Evolutionary conservation across 1,284 basidiomycete genomes (phyloP).

Genomic region (Moesziomyces sp.): DNA sequence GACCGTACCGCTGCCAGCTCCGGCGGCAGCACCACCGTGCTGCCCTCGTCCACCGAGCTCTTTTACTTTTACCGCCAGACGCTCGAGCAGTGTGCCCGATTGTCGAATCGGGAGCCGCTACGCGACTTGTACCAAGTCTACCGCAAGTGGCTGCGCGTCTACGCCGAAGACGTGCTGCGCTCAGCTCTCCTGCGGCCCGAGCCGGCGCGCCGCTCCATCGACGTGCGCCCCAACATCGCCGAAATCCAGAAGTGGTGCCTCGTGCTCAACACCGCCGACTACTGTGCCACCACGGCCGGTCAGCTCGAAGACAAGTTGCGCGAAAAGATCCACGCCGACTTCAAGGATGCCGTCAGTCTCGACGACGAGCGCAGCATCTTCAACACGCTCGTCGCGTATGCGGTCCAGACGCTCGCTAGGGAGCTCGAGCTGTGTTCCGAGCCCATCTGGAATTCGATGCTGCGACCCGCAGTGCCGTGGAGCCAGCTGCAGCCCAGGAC

Average conservation of each 20-base stretch:
- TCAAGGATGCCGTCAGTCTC: slow-evolving; percentile 81
- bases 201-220: slow-evolving; percentile 46
- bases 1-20: slow-evolving; percentile 70
- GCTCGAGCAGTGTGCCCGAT: slow-evolving; percentile 87
- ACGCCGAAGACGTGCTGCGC: slow-evolving; percentile 82
- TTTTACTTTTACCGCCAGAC: slow-evolving; percentile 98
- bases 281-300: slow-evolving; percentile 88
- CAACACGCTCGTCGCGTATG: slow-evolving; percentile 56
- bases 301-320: slow-evolving; percentile 94
- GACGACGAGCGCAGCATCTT: slow-evolving; percentile 88
- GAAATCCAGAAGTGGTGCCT: slow-evolving; percentile 69
- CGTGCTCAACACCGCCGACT: slow-evolving; percentile 95
- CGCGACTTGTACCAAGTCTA: slow-evolving; percentile 70
- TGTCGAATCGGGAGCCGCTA: slow-evolving; percentile 61
- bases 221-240: slow-evolving; percentile 45
- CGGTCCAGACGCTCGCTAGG: slow-evolving; percentile 52
- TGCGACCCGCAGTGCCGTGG: slow-evolving; percentile 60
- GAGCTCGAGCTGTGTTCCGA: slow-evolving; percentile 57
- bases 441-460: slow-evolving; percentile 58
- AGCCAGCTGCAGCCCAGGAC: slow-evolving; percentile 29
- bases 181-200: slow-evolving; percentile 76
- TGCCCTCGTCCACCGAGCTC: slow-evolving; percentile 93
- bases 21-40: slow-evolving; percentile 77
- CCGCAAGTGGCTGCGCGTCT: slow-evolving; percentile 92
- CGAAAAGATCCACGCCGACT: slow-evolving; percentile 79